Evolutionary conservation across 495 filamentous ascomycete species (phyloP).

Genomic region (Lasiosphaeria hispida): DNA sequence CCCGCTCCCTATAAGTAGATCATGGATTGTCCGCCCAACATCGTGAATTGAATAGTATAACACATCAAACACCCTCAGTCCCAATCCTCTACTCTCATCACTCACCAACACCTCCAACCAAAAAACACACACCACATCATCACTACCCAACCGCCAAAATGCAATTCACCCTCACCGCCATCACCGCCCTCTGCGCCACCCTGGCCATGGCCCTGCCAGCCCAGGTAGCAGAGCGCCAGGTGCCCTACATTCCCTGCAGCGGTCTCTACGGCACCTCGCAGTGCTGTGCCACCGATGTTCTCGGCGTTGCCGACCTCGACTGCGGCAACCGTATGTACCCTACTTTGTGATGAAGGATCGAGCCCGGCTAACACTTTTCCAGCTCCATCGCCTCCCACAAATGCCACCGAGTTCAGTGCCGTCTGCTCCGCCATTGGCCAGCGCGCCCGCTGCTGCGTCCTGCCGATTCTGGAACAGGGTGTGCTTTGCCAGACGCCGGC

Average conservation of each 20-base stretch:
- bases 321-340: conserved; percentile 35
- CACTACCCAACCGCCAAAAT: conserved; percentile 18
- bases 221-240: conserved; percentile 31
- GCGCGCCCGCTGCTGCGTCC: conserved; percentile 45
- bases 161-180: conserved; percentile 28
- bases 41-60: too few relatives aligned
- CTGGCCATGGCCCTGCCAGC: conserved; percentile 26
- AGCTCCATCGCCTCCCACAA: conserved; percentile 30
- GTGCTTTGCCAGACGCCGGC: too few relatives aligned
- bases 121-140: not conserved
- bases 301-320: conserved; percentile 43
- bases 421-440: conserved; percentile 41
- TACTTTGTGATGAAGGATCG: not conserved
- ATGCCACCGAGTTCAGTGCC: conserved; percentile 31
- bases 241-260: conserved; percentile 35
- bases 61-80: not conserved
- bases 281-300: conserved; percentile 46
- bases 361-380: conserved; percentile 7
- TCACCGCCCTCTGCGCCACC: conserved; percentile 26
- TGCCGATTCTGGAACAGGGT: conserved; percentile 24
- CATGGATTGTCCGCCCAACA: too few relatives aligned
- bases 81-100: not conserved
- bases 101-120: not conserved
- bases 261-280: conserved; percentile 41
- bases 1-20: too few relatives aligned